Base-by-base conservation (phyloP, 371 early-diverging fungal genomes). In the Mortierella sp. region DNA sequence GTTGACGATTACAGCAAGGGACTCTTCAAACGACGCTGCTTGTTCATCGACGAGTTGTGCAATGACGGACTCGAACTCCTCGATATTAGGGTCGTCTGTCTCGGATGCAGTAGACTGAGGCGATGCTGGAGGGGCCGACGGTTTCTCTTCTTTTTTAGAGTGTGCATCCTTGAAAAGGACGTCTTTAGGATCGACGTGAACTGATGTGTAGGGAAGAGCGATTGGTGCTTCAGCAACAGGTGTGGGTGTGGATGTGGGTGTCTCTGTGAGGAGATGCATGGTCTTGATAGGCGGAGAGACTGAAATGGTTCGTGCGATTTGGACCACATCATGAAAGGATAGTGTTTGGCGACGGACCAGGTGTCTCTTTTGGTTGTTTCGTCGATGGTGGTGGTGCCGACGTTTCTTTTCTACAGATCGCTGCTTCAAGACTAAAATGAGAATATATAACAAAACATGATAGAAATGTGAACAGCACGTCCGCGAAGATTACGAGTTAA, bases 31-130 rank as follows among this genome's bases (percentile, higher is more conserved):
- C 1, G 63, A 21, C 1, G 24, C 26, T 19, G 73, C 48, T 14
- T 78, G 65, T 16, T 50, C 57, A n/a, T 76, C 72, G 8, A 52
- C 55, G 6, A 73, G 28, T 14, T 72, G 26, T 26, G 65, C 52
- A 21, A 73, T 54, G 52, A 65, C 34, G 13, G 73, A 60, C 44
- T 42, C 38, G 14, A 73, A 42, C 54, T 68, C 73, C 4, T 60
- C 19, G 16, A 60, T 28, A 10, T 3, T 26, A 24, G 73, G 34
- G 26, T 65, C 47, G 14, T 58, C 21, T 24, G 13, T 11, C 45
- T 65, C 38, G 9, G 38, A 31, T 19, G 38, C 1, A 19, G 65
- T 2, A 7, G 65, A 31, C 9, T 65, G 65, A 13, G 34, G 63
- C 21, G 42, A 38, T 19, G 8, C 34, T 65, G 9, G 19, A 65